A percentile compares a stretch with the other conserved stretches of the same genome.
Conservation (phyloP, 768 basidiomycete genomes). For the Trametopsis cervina region DNA sequence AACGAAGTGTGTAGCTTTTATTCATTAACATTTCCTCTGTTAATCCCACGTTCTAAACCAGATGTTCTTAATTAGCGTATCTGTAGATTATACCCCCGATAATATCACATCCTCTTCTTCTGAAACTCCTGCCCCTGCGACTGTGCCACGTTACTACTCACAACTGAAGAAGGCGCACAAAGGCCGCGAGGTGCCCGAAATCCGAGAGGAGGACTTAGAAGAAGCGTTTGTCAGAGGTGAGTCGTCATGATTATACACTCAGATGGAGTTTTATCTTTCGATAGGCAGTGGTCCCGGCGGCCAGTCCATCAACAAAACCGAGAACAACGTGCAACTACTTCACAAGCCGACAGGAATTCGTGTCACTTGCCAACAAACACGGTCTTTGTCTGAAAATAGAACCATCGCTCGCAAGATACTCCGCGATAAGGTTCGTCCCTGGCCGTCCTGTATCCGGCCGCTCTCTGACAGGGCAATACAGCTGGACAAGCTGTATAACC, state of each 20-base stretch:
- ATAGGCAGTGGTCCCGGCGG: constrained; percentile 89
- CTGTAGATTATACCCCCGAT: constrained; percentile 10
- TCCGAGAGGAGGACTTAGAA: constrained; percentile 77
- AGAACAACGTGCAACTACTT: constrained; percentile 83
- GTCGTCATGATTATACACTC: constrained; percentile 12
- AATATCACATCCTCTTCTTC: constrained; percentile 7
- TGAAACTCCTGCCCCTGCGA: constrained; percentile 13
- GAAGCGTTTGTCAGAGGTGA: constrained; percentile 83
- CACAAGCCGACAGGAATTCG: constrained; percentile 87
- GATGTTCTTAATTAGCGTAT: constrained; percentile 23
- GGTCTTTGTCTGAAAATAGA: constrained; percentile 75
- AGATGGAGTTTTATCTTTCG: constrained; percentile 7
- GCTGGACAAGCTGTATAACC: constrained; percentile 69
- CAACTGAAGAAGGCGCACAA: constrained; percentile 65
- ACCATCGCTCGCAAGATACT: constrained; percentile 67
- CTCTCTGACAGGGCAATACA: constrained; percentile 21
- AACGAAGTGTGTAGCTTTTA: constrained; percentile 11
- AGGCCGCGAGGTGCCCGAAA: constrained; percentile 54
- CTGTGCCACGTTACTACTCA: constrained; percentile 46
- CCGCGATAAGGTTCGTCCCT: constrained; percentile 53
- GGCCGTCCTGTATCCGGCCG: neutral
- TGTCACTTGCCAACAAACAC: constrained; percentile 83
- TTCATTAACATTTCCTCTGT: neutral
- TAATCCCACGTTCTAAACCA: constrained; percentile 13
- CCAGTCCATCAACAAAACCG: constrained; percentile 95